phyloP scores from a whole-genome alignment of 257 asterid genomes.

The Rauvolfia tetraphylla region DNA sequence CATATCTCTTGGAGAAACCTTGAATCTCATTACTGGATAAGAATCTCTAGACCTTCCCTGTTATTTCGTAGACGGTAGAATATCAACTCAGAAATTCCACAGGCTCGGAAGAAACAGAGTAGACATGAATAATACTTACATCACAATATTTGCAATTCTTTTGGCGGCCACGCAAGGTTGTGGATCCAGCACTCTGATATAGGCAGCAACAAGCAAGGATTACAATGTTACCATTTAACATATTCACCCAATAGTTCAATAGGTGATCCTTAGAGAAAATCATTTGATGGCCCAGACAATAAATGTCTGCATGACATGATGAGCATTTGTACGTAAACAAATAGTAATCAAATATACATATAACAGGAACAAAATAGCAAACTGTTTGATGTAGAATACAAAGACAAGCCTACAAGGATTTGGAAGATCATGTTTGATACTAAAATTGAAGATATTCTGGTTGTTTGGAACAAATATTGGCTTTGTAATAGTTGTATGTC shows the following conservation, averaged over 20 bases:
- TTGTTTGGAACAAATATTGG: too few relatives aligned
- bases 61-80: slow-evolving; percentile 24
- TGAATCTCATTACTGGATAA: slow-evolving; percentile 76
- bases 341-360: neutral
- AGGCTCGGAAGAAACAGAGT: slow-evolving; percentile 15
- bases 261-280: neutral
- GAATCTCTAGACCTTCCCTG: slow-evolving; percentile 57
- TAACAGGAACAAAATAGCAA: neutral
- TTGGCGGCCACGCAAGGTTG: slow-evolving; percentile 28
- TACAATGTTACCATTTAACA: neutral
- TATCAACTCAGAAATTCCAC: slow-evolving; percentile 20
- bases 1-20: slow-evolving; percentile 65
- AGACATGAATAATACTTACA: slow-evolving; percentile 53
- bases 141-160: slow-evolving; percentile 69
- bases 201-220: slow-evolving; percentile 23
- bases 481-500: too few relatives aligned
- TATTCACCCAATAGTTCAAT: neutral
- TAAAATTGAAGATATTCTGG: too few relatives aligned
- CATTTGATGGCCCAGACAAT: neutral
- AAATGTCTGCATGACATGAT: neutral
- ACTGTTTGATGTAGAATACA: too few relatives aligned
- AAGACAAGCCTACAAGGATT: too few relatives aligned
- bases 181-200: slow-evolving; percentile 42
- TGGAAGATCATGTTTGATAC: too few relatives aligned
- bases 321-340: neutral